phyloP scores from a whole-genome alignment of 1,284 basidiomycete genomes.

The Puccinia coronata region DNA sequence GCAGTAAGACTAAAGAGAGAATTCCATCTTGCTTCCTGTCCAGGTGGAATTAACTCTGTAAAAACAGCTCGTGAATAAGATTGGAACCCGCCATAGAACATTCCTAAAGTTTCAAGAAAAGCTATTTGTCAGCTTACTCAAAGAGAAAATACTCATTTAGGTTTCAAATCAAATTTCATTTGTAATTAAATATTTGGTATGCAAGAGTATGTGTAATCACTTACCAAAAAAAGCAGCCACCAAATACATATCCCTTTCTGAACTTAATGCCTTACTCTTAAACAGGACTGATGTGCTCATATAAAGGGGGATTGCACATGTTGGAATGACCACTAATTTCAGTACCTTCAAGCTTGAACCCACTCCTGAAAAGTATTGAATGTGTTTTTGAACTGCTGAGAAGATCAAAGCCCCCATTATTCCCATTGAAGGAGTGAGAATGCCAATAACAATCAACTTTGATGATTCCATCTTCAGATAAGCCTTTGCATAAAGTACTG shows the following conservation, averaged over 20 bases:
- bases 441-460: constrained; percentile 7
- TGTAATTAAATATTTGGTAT: background rate
- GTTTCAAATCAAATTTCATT: too few relatives aligned
- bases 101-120: background rate
- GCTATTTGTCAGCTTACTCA: background rate
- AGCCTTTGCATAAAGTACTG: constrained; percentile 26
- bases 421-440: constrained; percentile 15
- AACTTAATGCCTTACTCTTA: background rate
- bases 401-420: constrained; percentile 30
- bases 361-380: constrained; percentile 5
- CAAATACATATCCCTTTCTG: constrained; percentile 18
- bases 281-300: constrained; percentile 29
- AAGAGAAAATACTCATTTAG: too few relatives aligned
- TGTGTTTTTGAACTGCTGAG: background rate
- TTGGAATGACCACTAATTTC: constrained; percentile 11
- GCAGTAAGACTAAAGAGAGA: constrained; percentile 33
- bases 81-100: constrained; percentile 38
- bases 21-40: constrained; percentile 47
- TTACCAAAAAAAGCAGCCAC: constrained; percentile 37
- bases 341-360: constrained; percentile 30
- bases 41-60: constrained; percentile 31
- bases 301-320: constrained; percentile 26
- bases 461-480: constrained; percentile 38
- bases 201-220: background rate
- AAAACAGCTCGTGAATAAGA: constrained; percentile 34